Percentiles rank a stretch among this genome's conserved stretches.
phyloP scores from a whole-genome alignment of 1,284 basidiomycete species.

The Cutaneotrichosporon mucoides region DNA sequence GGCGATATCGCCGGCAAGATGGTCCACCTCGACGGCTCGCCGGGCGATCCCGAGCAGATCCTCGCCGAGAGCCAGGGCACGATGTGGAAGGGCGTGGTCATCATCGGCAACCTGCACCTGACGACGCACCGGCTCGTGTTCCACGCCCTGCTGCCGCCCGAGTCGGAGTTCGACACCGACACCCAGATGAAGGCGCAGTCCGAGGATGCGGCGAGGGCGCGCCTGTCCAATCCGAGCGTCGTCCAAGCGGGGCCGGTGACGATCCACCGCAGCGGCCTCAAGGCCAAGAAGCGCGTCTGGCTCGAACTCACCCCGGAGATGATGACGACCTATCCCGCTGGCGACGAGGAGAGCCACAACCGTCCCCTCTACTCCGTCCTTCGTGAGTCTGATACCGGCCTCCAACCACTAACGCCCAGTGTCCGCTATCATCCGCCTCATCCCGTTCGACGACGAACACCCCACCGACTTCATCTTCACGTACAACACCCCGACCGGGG shows the following conservation, averaged over 20 bases:
- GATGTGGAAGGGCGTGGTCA: slow-evolving; percentile 52
- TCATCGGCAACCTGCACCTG: slow-evolving; percentile 61
- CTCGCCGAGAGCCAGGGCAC: slow-evolving; percentile 57
- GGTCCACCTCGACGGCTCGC: slow-evolving; percentile 54
- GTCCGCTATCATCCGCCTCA: slow-evolving; percentile 47
- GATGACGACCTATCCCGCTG: slow-evolving; percentile 59
- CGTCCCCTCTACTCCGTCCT: slow-evolving; percentile 57
- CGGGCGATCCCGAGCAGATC: slow-evolving; percentile 54
- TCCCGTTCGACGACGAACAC: slow-evolving; percentile 52
- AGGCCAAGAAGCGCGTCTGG: slow-evolving; percentile 57
- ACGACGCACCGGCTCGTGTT: slow-evolving; percentile 64
- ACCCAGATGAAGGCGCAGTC: slow-evolving; percentile 31
- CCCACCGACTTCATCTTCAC: slow-evolving; percentile 52
- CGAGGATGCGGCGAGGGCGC: slow-evolving; percentile 12
- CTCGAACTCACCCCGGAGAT: slow-evolving; percentile 61
- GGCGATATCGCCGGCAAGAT: slow-evolving; percentile 44
- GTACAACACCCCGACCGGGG: slow-evolving; percentile 40
- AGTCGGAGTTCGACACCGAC: slow-evolving; percentile 18
- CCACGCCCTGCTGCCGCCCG: slow-evolving; percentile 60
- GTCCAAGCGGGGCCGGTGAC: slow-evolving; percentile 58
- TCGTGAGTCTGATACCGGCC: slow-evolving; percentile 47
- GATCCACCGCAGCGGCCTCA: slow-evolving; percentile 53
- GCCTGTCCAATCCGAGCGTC: slow-evolving; percentile 27
- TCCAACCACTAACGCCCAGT: slow-evolving; percentile 12
- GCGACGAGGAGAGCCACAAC: slow-evolving; percentile 57